These are phyloP conservation scores for Neurospora sp. DNA, from an alignment of 495 filamentous ascomycete genomes.

Conservation along the genomic window DNA sequence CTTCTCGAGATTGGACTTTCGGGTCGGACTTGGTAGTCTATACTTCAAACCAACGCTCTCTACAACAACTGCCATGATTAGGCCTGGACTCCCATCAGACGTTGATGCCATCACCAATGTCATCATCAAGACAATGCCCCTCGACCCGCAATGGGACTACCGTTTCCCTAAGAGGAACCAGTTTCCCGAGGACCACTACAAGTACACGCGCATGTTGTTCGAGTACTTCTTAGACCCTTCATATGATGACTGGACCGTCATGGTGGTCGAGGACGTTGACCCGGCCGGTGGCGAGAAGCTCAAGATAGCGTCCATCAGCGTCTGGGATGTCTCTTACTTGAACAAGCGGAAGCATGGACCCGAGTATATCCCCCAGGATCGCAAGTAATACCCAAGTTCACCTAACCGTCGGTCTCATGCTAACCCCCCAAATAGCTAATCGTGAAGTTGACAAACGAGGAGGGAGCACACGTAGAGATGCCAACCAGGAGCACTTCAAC, in stretches of 20 bases:
- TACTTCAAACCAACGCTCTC: neutral
- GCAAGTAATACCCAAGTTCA: constrained; percentile 12
- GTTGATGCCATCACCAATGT: constrained; percentile 25
- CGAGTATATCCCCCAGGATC: constrained; percentile 19
- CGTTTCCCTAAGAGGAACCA: constrained; percentile 22
- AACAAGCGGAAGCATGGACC: constrained; percentile 23
- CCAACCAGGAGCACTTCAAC: constrained; percentile 21
- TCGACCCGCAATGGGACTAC: constrained; percentile 30
- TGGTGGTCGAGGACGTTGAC: constrained; percentile 24
- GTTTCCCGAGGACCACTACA: constrained; percentile 25
- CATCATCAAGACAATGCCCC: constrained; percentile 26
- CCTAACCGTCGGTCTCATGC: neutral
- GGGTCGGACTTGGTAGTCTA: neutral
- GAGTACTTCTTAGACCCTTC: constrained; percentile 23
- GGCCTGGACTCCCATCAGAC: constrained; percentile 17
- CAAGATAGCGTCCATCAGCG: constrained; percentile 20
- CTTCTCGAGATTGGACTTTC: neutral
- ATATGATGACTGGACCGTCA: constrained; percentile 26
- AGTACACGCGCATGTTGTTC: constrained; percentile 24
- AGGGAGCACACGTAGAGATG: constrained; percentile 19
- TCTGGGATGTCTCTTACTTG: constrained; percentile 25
- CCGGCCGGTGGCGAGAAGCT: constrained; percentile 2
- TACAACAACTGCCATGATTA: constrained; percentile 12
- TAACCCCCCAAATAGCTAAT: neutral
- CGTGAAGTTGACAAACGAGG: constrained; percentile 14